Conservation (phyloP, 805 yeast species). For the Myxozyma mucilagina region DNA sequence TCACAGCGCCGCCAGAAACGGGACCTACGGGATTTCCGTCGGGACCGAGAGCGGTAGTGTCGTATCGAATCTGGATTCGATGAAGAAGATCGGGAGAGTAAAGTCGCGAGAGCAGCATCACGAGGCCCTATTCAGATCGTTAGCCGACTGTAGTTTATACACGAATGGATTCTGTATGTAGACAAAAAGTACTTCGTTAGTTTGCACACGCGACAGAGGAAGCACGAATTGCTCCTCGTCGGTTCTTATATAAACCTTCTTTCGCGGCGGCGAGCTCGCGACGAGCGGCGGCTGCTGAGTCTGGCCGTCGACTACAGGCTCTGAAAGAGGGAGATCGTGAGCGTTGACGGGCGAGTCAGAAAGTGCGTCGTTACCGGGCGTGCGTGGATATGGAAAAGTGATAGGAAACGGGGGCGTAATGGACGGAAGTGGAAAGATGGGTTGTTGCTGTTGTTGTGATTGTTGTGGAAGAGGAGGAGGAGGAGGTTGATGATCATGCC, state of each 20-base stretch:
- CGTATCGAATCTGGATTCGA: constrained; percentile 30
- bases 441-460: not conserved
- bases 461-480: no score
- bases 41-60: constrained; percentile 23
- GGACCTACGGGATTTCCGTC: constrained; percentile 27
- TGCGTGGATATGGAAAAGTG: no score
- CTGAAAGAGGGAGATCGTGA: not conserved
- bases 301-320: not conserved
- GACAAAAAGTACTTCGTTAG: constrained; percentile 17
- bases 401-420: no score
- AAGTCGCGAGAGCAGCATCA: constrained; percentile 15
- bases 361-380: no score
- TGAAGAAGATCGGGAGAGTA: constrained; percentile 22
- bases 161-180: not conserved
- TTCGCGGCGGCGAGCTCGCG: constrained; percentile 4
- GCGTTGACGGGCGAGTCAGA: no score
- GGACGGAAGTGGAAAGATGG: no score
- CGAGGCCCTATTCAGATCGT: constrained; percentile 23
- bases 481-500: not conserved
- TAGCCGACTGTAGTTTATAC: no score
- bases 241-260: constrained; percentile 24
- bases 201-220: constrained; percentile 23
- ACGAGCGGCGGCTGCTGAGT: not conserved
- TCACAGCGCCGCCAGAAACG: constrained; percentile 25
- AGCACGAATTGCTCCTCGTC: constrained; percentile 30